Evolutionary conservation across 805 yeast genomes (phyloP), one percentile per base, ranked within the genome.

Genomic region (Kregervanrija pseudodelftensis): DNA sequence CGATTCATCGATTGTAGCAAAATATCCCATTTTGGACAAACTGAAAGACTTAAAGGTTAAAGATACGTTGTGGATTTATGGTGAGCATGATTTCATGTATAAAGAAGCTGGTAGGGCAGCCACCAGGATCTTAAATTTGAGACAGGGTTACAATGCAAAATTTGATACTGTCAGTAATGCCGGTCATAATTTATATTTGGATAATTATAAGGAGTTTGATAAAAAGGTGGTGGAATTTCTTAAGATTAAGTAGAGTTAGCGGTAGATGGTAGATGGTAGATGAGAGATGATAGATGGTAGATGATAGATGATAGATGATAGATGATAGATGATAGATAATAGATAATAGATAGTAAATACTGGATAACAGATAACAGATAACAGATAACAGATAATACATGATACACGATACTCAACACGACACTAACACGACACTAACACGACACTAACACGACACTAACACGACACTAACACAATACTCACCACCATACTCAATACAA

Each of bases 181-280:
- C 1, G 95, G 95, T 1, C 95, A 85, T 62, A 91, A 85, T 57
- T 53, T 85, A 30, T 85, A 83, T 57, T 65, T 85, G 49, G 95
- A 85, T 56, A 84, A 85, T 53, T 63, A 66, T 33, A 45, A 50
- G 3, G 73, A 61, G 32, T 85, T 85, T 59, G 82, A 85, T 55
- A 50, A 61, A 8, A 59, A 40, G 61, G 72, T 65, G 54, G 62
- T 46, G 45, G 56, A 59, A 35, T 74, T 72, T 46, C 50, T 74
- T 22, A 22, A 22, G 7, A 22, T 22, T 8, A 22, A 22, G 7
- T 22, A 22, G 28, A 39, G 10, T 2, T 8, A 36, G 22, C 2
- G 39, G 2, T 15, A 13, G 28, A 5, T 15, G 10, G 2, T 36
- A 15, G 39, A 11, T 12, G 22, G 9, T 11, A 22, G 28, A 22